Evolutionary conservation across 2,329 filamentous ascomycete species (phyloP), one percentile per base, ranked within the genome.

Genomic region (Raffaelea ambrosiae): DNA sequence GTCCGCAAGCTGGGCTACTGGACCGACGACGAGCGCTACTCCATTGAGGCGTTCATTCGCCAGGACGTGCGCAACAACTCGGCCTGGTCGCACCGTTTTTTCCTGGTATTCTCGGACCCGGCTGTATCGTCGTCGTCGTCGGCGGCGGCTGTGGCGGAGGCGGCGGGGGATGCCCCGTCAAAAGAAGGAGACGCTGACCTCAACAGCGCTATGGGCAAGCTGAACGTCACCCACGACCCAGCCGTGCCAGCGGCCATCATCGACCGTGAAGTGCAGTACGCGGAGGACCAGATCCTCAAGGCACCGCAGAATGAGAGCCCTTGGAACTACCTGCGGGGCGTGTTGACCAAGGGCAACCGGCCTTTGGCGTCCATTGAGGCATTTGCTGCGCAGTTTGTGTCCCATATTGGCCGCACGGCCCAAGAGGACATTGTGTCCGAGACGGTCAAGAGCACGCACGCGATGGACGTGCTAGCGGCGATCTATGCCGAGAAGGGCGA

Each of bases 21-120:
- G 75, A 53, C 51, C 43, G 53, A 53, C 19, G 72, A 87, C 61
- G 82, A 98, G 72, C 70, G 94, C 19, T 66, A 71, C 45, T 81
- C 83, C 51, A 79, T 88, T 31, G 84, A 93, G 61, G 66, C 67
- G 36, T 76, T 95, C 63, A 77, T 98, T 49, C 72, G 79, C 49
- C 71, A 79, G 31, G 93, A 98, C 65, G 81, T 97, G 51, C 79
- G 90, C 59, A 98, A 98, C 70, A 98, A 98, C 66, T 93, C 86
- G 40, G 93, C 91, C 16, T 98, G 93, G 93, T 94, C 91, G 55
- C 91, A 98, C 71, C 83, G 93, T 45, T 97, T 93, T 73, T 95
- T 91, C 64, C 64, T 97, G n/a, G 81, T 91, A 18, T 95, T 96
- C 55, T 76, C 77, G 62, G 71, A 76, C 71, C 83, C 73, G 19